A percentile compares a stretch with the other conserved stretches of the same genome.
These are phyloP conservation scores for Umbelopsis ramanniana DNA, from an alignment of 192 early-diverging fungal species.

Conservation along the genomic window DNA sequence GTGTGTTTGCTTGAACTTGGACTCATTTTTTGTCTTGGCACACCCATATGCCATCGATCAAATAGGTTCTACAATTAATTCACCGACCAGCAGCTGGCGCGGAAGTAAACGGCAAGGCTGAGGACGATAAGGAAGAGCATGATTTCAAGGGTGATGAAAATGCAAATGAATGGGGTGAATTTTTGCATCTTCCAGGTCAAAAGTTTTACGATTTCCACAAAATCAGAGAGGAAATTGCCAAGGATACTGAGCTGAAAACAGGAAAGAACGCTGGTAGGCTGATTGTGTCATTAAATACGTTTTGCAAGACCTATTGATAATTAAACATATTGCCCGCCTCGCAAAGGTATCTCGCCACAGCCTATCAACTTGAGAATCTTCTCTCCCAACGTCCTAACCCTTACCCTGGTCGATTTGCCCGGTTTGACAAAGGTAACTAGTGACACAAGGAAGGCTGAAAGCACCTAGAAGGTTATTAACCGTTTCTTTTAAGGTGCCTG, in stretches of 20 bases:
- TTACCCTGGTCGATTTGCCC: slow-evolving; percentile 98
- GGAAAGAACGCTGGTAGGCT: slow-evolving; percentile 70
- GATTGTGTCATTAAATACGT: neutral
- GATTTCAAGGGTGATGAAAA: slow-evolving; percentile 52
- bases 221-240: slow-evolving; percentile 95
- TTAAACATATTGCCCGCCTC: slow-evolving; percentile 1
- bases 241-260: slow-evolving; percentile 90
- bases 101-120: slow-evolving; percentile 49
- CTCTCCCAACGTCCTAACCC: slow-evolving; percentile 97
- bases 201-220: slow-evolving; percentile 97
- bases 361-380: slow-evolving; percentile 98
- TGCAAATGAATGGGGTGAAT: slow-evolving; percentile 98
- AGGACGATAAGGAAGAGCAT: slow-evolving; percentile 46
- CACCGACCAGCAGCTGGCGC: slow-evolving; percentile 72
- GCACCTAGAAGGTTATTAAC: neutral
- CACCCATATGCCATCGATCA: neutral
- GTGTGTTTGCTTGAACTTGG: neutral
- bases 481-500: slow-evolving; percentile 69
- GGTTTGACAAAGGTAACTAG: slow-evolving; percentile 89
- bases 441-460: neutral
- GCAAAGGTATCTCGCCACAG: slow-evolving; percentile 83
- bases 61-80: slow-evolving; percentile 86
- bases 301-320: neutral
- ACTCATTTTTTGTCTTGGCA: neutral
- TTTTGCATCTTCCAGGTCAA: slow-evolving; percentile 95